phyloP scores from a whole-genome alignment of 768 basidiomycete genomes.

The Auriscalpium microsporum region DNA sequence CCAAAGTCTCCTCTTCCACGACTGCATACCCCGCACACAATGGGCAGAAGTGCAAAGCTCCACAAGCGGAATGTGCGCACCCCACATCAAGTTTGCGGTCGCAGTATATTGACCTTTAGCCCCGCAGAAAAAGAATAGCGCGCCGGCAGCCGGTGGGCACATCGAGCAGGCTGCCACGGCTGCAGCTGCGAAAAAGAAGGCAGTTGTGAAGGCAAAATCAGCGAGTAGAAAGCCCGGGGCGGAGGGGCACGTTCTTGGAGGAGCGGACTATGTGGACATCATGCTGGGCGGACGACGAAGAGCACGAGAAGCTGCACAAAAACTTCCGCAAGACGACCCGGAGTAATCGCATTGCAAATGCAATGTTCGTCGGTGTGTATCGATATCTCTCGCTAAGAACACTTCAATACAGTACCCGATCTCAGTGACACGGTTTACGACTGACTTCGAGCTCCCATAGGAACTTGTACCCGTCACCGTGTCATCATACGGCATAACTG shows the following conservation, averaged over 20 bases:
- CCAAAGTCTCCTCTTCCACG: too few species aligned
- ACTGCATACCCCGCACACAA: slow-evolving; percentile 14
- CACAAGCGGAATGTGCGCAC: slow-evolving; percentile 47
- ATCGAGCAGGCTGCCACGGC: slow-evolving; percentile 12
- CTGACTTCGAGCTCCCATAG: too few species aligned
- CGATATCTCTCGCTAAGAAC: too few species aligned
- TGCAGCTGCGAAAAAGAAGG: slow-evolving; percentile 36
- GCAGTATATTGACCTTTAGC: not conserved
- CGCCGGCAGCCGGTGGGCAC: slow-evolving; percentile 6
- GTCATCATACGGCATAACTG: too few species aligned
- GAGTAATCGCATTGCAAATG: too few species aligned
- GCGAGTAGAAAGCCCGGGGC: slow-evolving; percentile 12
- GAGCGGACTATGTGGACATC: slow-evolving; percentile 68
- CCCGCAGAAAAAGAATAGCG: slow-evolving; percentile 20
- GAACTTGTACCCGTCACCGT: too few species aligned
- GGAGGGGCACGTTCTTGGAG: slow-evolving; percentile 49
- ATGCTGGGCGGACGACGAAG: slow-evolving; percentile 65
- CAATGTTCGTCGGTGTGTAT: too few species aligned
- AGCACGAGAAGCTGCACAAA: slow-evolving; percentile 57
- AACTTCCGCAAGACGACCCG: slow-evolving; percentile 32
- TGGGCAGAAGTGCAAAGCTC: slow-evolving; percentile 62
- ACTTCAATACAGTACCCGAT: too few species aligned
- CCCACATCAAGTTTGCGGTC: too few species aligned
- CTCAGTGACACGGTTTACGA: too few species aligned
- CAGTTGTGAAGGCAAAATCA: slow-evolving; percentile 38